Conservation (phyloP, 148 eudicot genomes). For the Silene latifolia region DNA sequence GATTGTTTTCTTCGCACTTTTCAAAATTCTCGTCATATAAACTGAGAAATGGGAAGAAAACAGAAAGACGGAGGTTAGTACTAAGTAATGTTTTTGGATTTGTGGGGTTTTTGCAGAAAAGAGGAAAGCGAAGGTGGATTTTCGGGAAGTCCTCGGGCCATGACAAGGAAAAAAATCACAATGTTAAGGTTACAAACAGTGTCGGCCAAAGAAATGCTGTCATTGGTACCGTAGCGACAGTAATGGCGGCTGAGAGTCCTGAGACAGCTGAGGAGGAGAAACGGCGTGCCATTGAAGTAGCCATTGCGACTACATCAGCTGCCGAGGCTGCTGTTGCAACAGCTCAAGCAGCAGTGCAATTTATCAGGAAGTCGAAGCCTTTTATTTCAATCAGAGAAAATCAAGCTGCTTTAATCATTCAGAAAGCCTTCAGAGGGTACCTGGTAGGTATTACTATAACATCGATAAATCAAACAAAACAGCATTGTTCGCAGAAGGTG, state of each 20-base stretch:
- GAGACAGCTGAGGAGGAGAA: constrained; percentile 33
- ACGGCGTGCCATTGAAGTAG: constrained; percentile 51
- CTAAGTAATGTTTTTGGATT: neutral
- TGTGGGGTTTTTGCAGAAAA: constrained; percentile 41
- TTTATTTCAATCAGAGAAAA: constrained; percentile 28
- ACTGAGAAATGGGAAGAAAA: too few species aligned
- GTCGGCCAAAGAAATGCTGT: constrained; percentile 1
- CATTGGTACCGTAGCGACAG: neutral
- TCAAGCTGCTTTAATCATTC: constrained; percentile 57
- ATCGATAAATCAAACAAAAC: too few species aligned
- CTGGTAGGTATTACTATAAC: too few species aligned
- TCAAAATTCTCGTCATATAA: too few species aligned
- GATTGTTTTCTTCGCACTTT: too few species aligned
- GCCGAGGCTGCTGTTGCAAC: constrained; percentile 77
- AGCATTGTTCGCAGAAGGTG: too few species aligned
- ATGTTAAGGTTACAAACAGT: neutral
- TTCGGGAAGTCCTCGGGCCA: constrained; percentile 35
- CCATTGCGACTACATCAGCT: constrained; percentile 60
- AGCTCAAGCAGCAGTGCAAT: constrained; percentile 65
- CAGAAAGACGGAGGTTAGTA: neutral
- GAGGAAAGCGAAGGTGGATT: constrained; percentile 65
- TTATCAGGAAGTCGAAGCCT: constrained; percentile 46
- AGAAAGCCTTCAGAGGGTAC: constrained; percentile 71
- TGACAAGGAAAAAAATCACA: constrained; percentile 24
- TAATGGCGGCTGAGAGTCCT: neutral